These are phyloP conservation scores for Nemania sp. DNA, from an alignment of 2,329 filamentous ascomycete genomes.

Conservation along the genomic window DNA sequence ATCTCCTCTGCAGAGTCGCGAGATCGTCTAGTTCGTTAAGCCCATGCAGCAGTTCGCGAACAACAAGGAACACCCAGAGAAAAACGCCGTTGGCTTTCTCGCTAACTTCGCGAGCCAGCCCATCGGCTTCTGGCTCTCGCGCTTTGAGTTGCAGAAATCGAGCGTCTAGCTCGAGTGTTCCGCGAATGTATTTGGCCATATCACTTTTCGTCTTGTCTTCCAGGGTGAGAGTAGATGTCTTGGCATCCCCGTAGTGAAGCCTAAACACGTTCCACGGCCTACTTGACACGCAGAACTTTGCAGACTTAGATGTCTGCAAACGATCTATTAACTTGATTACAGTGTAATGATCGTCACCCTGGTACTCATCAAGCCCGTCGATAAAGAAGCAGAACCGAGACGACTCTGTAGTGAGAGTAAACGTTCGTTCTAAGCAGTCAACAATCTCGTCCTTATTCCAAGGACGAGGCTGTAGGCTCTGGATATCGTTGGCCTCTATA, in stretches of 20 bases:
- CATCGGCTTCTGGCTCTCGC: neutral
- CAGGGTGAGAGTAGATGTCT: neutral
- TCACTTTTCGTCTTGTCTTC: neutral
- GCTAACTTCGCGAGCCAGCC: conserved; percentile 7
- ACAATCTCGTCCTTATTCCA: neutral
- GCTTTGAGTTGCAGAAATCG: neutral
- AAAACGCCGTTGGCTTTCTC: conserved; percentile 23
- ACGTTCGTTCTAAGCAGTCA: neutral
- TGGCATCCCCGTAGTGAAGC: neutral
- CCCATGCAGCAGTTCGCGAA: conserved; percentile 11
- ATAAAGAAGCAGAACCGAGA: conserved; percentile 28
- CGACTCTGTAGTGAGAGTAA: neutral
- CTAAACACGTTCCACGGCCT: conserved; percentile 19
- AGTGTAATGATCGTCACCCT: neutral
- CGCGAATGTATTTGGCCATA: neutral
- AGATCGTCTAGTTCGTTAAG: conserved; percentile 12
- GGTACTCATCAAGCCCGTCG: conserved; percentile 17
- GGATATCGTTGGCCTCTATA: neutral
- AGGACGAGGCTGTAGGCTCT: neutral
- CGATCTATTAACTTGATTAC: conserved; percentile 2
- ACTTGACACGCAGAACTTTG: conserved; percentile 22
- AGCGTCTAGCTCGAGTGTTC: neutral
- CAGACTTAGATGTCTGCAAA: neutral
- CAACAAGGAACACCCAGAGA: conserved; percentile 17
- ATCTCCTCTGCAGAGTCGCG: conserved; percentile 3